Base-by-base conservation (phyloP, 2,329 filamentous ascomycete genomes). In the Alternaria gaisen region DNA sequence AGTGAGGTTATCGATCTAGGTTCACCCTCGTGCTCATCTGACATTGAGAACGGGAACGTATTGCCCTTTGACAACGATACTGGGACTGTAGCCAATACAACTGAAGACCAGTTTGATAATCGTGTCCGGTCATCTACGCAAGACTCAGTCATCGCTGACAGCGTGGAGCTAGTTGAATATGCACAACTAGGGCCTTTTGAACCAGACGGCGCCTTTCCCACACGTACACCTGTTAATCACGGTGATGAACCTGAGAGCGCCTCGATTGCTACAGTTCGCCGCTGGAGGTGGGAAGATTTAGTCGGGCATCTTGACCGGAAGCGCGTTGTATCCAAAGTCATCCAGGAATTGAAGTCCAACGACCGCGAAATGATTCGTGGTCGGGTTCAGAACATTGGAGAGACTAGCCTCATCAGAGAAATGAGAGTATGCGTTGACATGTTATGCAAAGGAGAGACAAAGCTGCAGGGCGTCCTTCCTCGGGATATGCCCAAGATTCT, bases 301-400 rank as follows among this genome's bases (percentile, higher is more conserved):
- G 67, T 78, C 38, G 72, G 76, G 9, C 70, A 73, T 3, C 43
- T 62, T 9, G 82, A 86, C 61, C 74, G 82, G 11, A 78, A 80
- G 40, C 77, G 82, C 6, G 68, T 83, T 1, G 63, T 85, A 22
- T 79, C 83, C 50, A 82, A 83, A 53, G 63, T 80, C 2, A 67
- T 85, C 1, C 59, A 66, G 8, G 72, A 79, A 11, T 70, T 81
- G 60, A 53, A 22, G 10, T n/a, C 43, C 2, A 30, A 53, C 10
- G 65, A 73, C 7, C 62, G 66, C 8, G 72, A 74, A 28, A 62
- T 52, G 0, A 58, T 79, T 14, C 61, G 72, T 7, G 61, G 46
- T 2, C 67, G 74, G 11, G 44, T 77, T 7, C 52, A 34, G 2
- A 47, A 50, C 1, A 58, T 78, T 8, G 65, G 60, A 10, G 71